phyloP scores from a whole-genome alignment of 345 rosid genomes.

The Eucalyptus dawsonii region DNA sequence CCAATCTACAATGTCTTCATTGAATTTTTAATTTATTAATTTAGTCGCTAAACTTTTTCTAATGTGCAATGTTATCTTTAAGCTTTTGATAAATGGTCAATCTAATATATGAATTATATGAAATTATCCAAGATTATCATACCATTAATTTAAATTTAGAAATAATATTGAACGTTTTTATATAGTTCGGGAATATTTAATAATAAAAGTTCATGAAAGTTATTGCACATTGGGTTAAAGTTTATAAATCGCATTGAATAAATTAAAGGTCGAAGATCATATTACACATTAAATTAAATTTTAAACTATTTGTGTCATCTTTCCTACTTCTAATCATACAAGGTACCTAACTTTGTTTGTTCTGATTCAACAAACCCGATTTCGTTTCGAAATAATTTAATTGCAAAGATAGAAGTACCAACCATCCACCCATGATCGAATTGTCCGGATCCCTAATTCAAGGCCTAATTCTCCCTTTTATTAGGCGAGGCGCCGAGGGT shows the following conservation, averaged over 20 bases:
- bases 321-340: background rate
- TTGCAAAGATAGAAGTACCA: background rate
- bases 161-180: rapidly evolving
- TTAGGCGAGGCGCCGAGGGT: background rate
- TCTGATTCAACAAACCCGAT: background rate
- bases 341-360: background rate
- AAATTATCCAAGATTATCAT: background rate
- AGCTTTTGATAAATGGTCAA: background rate
- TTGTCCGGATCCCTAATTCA: background rate
- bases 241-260: rapidly evolving
- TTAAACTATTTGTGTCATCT: background rate
- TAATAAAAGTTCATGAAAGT: background rate
- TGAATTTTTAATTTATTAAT: background rate
- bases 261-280: rapidly evolving
- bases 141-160: background rate
- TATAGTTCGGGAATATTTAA: rapidly evolving
- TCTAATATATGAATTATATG: rapidly evolving
- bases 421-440: background rate
- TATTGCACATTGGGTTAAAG: rapidly evolving
- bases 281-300: rapidly evolving
- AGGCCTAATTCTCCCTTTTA: background rate
- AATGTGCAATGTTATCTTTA: rapidly evolving
- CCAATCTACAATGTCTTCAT: background rate
- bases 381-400: background rate
- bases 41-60: rapidly evolving